Evolutionary conservation across 768 basidiomycete genomes (phyloP).

Genomic region (Lactifluus rugatus): DNA sequence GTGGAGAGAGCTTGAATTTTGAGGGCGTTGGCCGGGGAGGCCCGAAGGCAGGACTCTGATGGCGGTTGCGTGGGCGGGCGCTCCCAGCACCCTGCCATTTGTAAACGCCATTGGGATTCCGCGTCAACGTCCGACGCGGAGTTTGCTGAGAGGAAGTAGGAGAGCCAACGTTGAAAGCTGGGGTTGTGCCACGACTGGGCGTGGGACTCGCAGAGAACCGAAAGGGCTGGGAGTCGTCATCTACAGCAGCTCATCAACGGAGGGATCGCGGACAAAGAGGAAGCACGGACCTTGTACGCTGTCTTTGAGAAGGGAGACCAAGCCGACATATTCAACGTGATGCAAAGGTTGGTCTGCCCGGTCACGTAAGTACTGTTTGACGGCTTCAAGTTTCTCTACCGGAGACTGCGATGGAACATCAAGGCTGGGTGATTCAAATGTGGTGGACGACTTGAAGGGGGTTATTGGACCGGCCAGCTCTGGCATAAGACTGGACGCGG

Average conservation of each 20-base stretch:
- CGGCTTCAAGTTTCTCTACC: constrained; percentile 38
- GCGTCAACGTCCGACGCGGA: constrained; percentile 45
- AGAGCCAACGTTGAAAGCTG: constrained; percentile 22
- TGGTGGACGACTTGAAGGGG: constrained; percentile 17
- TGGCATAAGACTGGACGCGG: neutral
- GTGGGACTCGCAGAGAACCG: constrained; percentile 47
- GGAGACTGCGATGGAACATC: constrained; percentile 25
- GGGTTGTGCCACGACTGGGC: constrained; percentile 33
- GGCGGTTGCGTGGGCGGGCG: constrained; percentile 58
- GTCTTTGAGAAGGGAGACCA: constrained; percentile 46
- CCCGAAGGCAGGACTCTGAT: constrained; percentile 64
- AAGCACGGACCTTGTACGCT: constrained; percentile 36
- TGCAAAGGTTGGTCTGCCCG: constrained; percentile 37
- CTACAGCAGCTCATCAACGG: constrained; percentile 14
- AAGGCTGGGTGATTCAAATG: constrained; percentile 13
- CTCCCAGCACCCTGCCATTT: constrained; percentile 72
- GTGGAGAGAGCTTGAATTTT: constrained; percentile 34
- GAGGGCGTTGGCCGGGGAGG: constrained; percentile 37
- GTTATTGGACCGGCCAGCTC: constrained; percentile 17
- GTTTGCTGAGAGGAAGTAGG: constrained; percentile 25
- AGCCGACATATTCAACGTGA: constrained; percentile 42
- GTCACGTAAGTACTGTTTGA: constrained; percentile 39
- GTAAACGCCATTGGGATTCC: constrained; percentile 68
- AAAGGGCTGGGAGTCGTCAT: constrained; percentile 39
- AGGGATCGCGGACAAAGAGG: neutral